phyloP scores from a whole-genome alignment of 2,329 filamentous ascomycete genomes.

The Albophoma yamanashiensis region DNA sequence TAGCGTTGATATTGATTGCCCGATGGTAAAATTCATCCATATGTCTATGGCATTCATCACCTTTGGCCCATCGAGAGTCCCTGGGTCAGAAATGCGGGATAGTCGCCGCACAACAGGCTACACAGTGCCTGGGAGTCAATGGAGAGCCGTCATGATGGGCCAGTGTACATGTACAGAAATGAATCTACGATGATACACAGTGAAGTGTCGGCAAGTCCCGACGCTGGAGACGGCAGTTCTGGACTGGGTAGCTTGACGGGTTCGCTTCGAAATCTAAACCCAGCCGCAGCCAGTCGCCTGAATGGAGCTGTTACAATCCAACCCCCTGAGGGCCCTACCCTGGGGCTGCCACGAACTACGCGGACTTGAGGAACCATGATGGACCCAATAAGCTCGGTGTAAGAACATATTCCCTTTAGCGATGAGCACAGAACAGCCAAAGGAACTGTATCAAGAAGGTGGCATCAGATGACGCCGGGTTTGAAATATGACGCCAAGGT shows the following conservation, averaged over 20 bases:
- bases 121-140: slow-evolving; percentile 14
- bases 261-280: neutral
- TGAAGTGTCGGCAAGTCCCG: neutral
- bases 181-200: neutral
- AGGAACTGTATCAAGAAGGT: neutral
- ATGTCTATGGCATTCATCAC: slow-evolving; percentile 14
- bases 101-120: slow-evolving; percentile 12
- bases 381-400: neutral
- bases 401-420: too few species aligned
- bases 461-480: too few species aligned
- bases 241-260: neutral
- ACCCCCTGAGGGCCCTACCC: neutral
- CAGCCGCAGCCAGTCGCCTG: neutral
- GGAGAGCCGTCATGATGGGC: slow-evolving; percentile 1
- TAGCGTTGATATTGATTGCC: slow-evolving; percentile 21
- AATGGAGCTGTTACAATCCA: neutral
- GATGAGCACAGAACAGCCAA: neutral
- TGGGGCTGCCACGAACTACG: neutral
- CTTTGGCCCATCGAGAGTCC: slow-evolving; percentile 10
- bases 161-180: slow-evolving; percentile 1
- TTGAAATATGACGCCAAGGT: neutral
- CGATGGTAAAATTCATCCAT: slow-evolving; percentile 15
- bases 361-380: neutral
- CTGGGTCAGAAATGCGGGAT: slow-evolving; percentile 8
- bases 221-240: neutral